Base-by-base conservation (phyloP, 2,329 filamentous ascomycete species). In the Pestalotiopsis sp. region DNA sequence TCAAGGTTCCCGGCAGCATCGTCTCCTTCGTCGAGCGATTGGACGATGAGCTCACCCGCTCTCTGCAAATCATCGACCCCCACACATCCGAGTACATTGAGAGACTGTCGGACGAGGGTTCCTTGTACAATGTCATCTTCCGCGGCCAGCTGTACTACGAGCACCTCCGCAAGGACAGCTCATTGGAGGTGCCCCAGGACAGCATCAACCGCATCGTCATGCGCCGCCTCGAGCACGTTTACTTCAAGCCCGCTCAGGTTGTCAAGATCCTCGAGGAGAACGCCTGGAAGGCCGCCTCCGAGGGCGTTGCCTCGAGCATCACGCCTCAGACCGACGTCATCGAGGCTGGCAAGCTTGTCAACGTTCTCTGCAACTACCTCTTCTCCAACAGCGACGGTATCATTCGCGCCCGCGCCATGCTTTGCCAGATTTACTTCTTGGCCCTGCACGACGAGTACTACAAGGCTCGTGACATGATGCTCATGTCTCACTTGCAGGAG, bases 41-140 rank as follows among this genome's bases (percentile, higher is more conserved):
- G 23, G 96, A 99, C 77, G 96, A 99, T 77, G 97, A 99, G 84
- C 93, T 99, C 72, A 97, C 93, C 70, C 92, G 96, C 75, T 98
- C 96, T n/a, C 87, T 99, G 66, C 96, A 99, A 82, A 93, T 92
- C 82, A 98, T 99, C 77, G 96, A 99, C 80, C 97, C 96, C 68
- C 96, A 99, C 83, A 99, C 96, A 56, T 96, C 96, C 38, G 96
- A 99, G 84, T 99, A 99, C 79, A 97, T 99, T 71, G 96, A 99
- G 80, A 90, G 97, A 69, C 85, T 99, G 70, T 92, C 93, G 67
- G 96, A 99, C 76, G 96, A 99, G 85, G 92, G 92, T 71, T 85
- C 91, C 63, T 86, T 99, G 65, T 99, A 99, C 86, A 94, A 93
- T 82, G 92, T 94, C 82, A 93, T 99, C 80, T 92, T 98, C 79